Base-by-base conservation (phyloP, 164 flowering plant genomes). In the Umbellularia californica region DNA sequence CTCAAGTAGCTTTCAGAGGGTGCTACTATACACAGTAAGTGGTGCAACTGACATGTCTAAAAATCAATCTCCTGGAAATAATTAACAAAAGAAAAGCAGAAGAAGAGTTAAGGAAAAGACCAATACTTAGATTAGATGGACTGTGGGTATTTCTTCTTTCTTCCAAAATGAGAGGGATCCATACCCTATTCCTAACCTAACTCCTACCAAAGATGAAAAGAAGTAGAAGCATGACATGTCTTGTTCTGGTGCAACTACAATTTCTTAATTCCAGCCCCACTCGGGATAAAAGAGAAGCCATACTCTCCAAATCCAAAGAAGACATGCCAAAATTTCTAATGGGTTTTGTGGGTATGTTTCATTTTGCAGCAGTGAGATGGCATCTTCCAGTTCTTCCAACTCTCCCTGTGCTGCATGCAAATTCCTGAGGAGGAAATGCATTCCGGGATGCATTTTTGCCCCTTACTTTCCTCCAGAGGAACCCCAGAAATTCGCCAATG, bases 351-450 rank as follows among this genome's bases (percentile, higher is more conserved):
- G 67, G 28, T 67, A 13, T 66, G 50, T 23, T 41, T 14, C 14
- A 23, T 10, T 24, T 77, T 71, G 63, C 5, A 65, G 74, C 77
- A 74, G 69, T 41, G n/a, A 55, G 6, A 88, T 87, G 93, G 85
- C 90, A 69, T 86, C 90, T 11, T 82, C 84, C 78, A 83, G 84
- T 81, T 84, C 81, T 47, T 79, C 91, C 23, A 82, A 84, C 75
- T 81, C 94, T 17, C 92, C 94, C 2, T 90, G 94, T 74, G 94
- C 94, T 15, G 94, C 92, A 70, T 90, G 94, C 89, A 88, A 89
- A 72, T 87, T 86, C 83, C 68, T 90, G 62, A 78, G 92, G 75
- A 78, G 91, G 76, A 90, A 85, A 71, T 90, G 94, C 83, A 35
- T 83, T 73, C 84, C 85, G 0, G 89, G 80, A 12, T 90, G 94